Evolutionary conservation across 148 eudicot genomes (phyloP).

Genomic region (Camellia japonica): DNA sequence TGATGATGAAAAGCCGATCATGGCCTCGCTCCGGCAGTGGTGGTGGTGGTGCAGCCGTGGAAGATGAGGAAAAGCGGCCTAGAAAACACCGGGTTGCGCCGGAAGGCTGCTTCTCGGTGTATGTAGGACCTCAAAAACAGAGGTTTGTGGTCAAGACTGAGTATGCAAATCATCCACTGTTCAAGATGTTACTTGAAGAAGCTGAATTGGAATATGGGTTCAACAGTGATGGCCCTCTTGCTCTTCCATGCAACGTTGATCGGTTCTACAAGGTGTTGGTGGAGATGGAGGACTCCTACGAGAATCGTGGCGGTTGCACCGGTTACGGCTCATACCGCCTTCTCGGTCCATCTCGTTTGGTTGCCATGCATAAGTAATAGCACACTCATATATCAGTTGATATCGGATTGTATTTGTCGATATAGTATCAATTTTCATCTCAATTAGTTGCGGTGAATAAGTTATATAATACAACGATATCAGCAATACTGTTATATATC

Average conservation of each 20-base stretch:
- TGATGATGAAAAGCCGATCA: slow-evolving; percentile 37
- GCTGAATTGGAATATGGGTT: slow-evolving; percentile 70
- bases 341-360: slow-evolving; percentile 28
- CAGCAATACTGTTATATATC: no score
- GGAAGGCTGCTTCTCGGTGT: slow-evolving; percentile 71
- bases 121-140: slow-evolving; percentile 63
- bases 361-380: background rate
- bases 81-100: slow-evolving; percentile 29
- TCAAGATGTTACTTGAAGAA: slow-evolving; percentile 57
- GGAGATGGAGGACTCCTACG: slow-evolving; percentile 42
- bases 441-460: no score
- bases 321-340: slow-evolving; percentile 30
- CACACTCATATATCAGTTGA: no score
- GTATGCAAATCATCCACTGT: slow-evolving; percentile 57
- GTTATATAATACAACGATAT: no score
- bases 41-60: background rate
- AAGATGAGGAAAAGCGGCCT: background rate
- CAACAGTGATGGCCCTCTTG: slow-evolving; percentile 54
- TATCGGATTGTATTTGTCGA: no score
- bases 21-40: slow-evolving; percentile 20
- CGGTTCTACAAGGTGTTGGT: slow-evolving; percentile 44
- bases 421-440: no score
- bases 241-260: slow-evolving; percentile 67
- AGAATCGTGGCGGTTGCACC: slow-evolving; percentile 20
- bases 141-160: slow-evolving; percentile 63